These are phyloP conservation scores for Apium graveolens DNA, from an alignment of 129 eudicot species.

Conservation along the genomic window DNA sequence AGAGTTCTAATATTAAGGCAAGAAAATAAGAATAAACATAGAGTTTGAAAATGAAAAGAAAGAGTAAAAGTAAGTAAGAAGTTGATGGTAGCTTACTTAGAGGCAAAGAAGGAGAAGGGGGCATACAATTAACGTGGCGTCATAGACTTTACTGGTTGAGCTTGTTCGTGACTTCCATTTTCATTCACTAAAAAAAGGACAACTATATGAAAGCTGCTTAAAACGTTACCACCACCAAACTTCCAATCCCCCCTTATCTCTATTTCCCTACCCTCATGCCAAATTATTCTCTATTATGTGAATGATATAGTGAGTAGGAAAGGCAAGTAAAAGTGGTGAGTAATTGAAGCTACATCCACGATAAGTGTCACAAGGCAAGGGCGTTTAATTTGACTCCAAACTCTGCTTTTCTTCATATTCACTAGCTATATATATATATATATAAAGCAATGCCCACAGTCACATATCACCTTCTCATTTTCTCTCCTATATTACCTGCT, in stretches of 20 bases:
- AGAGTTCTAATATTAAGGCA: no score
- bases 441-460: conserved; percentile 10
- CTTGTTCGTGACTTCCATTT: conserved; percentile 27
- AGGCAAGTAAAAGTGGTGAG: conserved; percentile 10
- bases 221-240: conserved; percentile 8
- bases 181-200: background rate
- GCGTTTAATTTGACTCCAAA: conserved; percentile 14
- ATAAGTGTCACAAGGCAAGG: background rate
- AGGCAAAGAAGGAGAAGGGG: conserved; percentile 31
- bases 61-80: background rate
- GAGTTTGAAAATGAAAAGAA: background rate
- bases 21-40: background rate
- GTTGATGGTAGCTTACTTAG: conserved; percentile 17
- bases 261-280: background rate
- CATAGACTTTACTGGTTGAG: conserved; percentile 20
- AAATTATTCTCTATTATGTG: background rate
- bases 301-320: conserved; percentile 7
- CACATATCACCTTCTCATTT: background rate
- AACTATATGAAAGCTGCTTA: conserved; percentile 6
- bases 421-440: background rate
- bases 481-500: background rate
- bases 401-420: conserved; percentile 9
- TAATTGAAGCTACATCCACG: background rate
- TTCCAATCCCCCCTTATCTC: background rate
- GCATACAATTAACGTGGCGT: conserved; percentile 38